A percentile compares a stretch with the other conserved stretches of the same genome.
Evolutionary conservation across 257 asterid species (phyloP).

Genomic region (Phtheirospermum japonicum): DNA sequence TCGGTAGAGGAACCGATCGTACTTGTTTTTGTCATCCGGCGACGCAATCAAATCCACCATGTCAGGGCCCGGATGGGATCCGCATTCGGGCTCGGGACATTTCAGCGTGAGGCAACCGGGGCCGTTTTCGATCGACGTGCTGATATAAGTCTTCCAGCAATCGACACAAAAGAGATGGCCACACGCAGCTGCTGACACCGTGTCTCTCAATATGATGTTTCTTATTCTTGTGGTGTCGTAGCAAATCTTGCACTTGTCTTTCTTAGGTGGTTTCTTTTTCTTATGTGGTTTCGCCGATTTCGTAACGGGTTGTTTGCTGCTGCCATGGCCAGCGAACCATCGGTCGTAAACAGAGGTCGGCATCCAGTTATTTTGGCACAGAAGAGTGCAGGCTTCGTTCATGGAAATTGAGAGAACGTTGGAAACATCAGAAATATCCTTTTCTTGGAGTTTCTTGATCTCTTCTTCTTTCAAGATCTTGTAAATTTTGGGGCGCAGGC

Average conservation of each 20-base stretch:
- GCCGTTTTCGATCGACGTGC: constrained; percentile 32
- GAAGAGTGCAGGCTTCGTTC: constrained; percentile 28
- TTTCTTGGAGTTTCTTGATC: constrained; percentile 25
- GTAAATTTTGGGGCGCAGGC: constrained; percentile 8
- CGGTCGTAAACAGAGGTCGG: constrained; percentile 34
- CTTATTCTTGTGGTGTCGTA: no score
- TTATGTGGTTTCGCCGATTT: background rate
- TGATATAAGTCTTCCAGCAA: constrained; percentile 33
- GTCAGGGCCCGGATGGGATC: constrained; percentile 13
- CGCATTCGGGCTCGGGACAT: constrained; percentile 37
- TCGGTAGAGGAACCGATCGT: constrained; percentile 15
- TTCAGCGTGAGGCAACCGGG: constrained; percentile 35
- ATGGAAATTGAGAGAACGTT: constrained; percentile 27
- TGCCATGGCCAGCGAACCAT: constrained; percentile 43
- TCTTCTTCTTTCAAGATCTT: constrained; percentile 25
- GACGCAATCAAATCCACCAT: constrained; percentile 27
- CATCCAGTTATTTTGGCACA: constrained; percentile 33
- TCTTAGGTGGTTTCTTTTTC: no score
- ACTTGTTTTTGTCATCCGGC: constrained; percentile 2
- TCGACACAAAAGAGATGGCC: constrained; percentile 35
- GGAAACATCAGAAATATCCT: constrained; percentile 24
- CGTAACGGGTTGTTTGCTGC: no score
- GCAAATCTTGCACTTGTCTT: constrained; percentile 28
- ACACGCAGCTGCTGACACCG: no score
- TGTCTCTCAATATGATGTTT: no score